Percentiles rank a stretch among this genome's conserved stretches.
Evolutionary conservation across 495 filamentous ascomycete genomes (phyloP).

Genomic region (Xylaria telfairii): DNA sequence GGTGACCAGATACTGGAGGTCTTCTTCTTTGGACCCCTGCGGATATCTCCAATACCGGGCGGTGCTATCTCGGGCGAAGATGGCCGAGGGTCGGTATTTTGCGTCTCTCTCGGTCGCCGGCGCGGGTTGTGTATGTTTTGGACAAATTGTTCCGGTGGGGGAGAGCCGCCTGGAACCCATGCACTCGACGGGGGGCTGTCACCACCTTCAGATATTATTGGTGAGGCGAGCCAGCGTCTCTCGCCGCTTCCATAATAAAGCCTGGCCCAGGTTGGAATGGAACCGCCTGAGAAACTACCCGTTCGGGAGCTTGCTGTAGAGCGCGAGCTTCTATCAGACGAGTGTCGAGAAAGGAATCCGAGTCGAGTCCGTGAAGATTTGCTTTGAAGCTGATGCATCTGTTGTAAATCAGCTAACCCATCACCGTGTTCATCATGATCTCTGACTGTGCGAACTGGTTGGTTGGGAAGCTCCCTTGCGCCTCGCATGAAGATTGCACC

Average conservation of each 20-base stretch:
- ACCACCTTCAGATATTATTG: constrained; percentile 48
- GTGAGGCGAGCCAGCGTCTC: constrained; percentile 50
- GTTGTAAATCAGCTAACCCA: constrained; percentile 57
- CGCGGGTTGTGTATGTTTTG: constrained; percentile 58
- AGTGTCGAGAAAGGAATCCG: constrained; percentile 48
- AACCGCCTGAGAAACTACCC: constrained; percentile 59
- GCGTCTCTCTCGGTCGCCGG: constrained; percentile 51
- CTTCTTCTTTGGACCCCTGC: constrained; percentile 46
- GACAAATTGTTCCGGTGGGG: constrained; percentile 55
- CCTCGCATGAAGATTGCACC: constrained; percentile 43
- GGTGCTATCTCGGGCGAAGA: constrained; percentile 44
- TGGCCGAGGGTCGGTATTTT: constrained; percentile 28
- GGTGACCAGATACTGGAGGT: constrained; percentile 74
- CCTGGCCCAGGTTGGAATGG: constrained; percentile 70
- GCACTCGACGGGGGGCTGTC: constrained; percentile 51
- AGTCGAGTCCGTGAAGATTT: constrained; percentile 55
- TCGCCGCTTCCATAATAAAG: constrained; percentile 64
- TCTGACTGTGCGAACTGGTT: constrained; percentile 45
- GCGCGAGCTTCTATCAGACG: constrained; percentile 55
- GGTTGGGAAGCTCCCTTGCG: constrained; percentile 31
- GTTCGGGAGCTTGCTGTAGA: constrained; percentile 54
- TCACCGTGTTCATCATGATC: constrained; percentile 64
- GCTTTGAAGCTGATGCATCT: constrained; percentile 46
- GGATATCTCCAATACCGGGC: constrained; percentile 32
- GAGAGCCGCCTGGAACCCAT: constrained; percentile 46